Evolutionary conservation across 345 rosid species (phyloP), one percentile per base, ranked within the genome.

Genomic region (Linum tenue): DNA sequence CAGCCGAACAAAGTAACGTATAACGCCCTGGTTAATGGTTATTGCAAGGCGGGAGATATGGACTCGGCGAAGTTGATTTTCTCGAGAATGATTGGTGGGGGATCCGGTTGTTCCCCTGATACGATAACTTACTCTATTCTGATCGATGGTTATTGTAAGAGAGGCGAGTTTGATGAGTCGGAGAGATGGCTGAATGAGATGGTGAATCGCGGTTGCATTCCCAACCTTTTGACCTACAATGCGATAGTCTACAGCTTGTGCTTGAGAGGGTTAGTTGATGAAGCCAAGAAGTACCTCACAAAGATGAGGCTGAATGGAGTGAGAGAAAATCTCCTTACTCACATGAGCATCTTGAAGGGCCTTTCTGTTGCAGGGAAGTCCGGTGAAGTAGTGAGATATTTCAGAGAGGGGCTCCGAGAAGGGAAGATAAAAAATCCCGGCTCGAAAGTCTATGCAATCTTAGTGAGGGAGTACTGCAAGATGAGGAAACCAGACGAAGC

Each of bases 11-110:
- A 63, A 53, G 4, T 76, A 59, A 37, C 81, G 39, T 76, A 15
- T n/a, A 81, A 78, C 39, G 73, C 77, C 55, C 15, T 78, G 77
- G 73, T 81, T n/a, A 64, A 74, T 72, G 85, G 85, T 59, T 78
- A 60, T 57, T 72, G 82, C 60, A 74, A 78, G 71, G 76, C 73
- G 48, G 79, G 81, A 42, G 72, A 72, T 16, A 67, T 76, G 77
- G 70, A 72, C 40, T 62, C 64, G 37, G 82, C 85, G 6, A 39
- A 36, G 40, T 40, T 39, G 12, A 1, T 74, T 14, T 59, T 74
- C 22, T 0, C 56, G 63, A 41, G 48, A 58, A 65, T 81, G 69
- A 9, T 67, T 44, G 60, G 5, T 5, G 67, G 68, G 4, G 67
- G 68, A 36, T 10, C 1, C 31, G 51, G 67, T 59, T 74, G 72